A percentile compares a stretch with the other conserved stretches of the same genome.
Evolutionary conservation across 768 basidiomycete species (phyloP).

Genomic region (Leccinum uliginosum): DNA sequence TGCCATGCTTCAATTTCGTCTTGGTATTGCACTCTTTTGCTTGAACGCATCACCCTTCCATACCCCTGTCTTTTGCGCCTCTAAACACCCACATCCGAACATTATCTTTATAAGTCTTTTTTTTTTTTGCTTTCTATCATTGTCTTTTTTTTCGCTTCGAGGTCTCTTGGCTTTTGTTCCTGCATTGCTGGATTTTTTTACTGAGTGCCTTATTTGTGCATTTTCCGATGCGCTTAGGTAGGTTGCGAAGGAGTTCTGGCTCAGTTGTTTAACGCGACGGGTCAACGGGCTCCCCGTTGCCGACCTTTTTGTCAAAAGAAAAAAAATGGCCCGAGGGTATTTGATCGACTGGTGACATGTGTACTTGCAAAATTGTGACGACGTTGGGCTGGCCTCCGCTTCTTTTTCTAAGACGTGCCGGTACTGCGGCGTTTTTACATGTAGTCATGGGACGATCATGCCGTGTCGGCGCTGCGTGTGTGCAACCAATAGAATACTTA

Average conservation of each 20-base stretch:
- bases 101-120: slow-evolving; percentile 4
- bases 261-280: slow-evolving; percentile 3
- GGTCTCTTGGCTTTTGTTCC: slow-evolving; percentile 6
- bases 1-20: neutral
- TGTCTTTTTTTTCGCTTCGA: slow-evolving; percentile 1
- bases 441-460: neutral
- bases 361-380: neutral
- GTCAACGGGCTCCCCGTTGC: neutral
- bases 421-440: neutral
- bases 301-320: neutral
- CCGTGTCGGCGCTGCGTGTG: neutral
- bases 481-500: slow-evolving; percentile 12
- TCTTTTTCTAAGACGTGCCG: neutral
- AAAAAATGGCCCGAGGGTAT: neutral
- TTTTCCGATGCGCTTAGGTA: slow-evolving; percentile 17
- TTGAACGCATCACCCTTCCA: slow-evolving; percentile 11
- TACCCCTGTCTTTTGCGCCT: slow-evolving; percentile 7
- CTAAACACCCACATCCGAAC: neutral
- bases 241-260: slow-evolving; percentile 11
- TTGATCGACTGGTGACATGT: slow-evolving; percentile 5
- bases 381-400: neutral
- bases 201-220: slow-evolving; percentile 23
- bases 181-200: slow-evolving; percentile 18
- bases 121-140: neutral
- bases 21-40: neutral